A percentile compares a stretch with the other conserved stretches of the same genome.
Evolutionary conservation across 306 rosid species (phyloP).

Genomic region (Cicer arietinum): DNA sequence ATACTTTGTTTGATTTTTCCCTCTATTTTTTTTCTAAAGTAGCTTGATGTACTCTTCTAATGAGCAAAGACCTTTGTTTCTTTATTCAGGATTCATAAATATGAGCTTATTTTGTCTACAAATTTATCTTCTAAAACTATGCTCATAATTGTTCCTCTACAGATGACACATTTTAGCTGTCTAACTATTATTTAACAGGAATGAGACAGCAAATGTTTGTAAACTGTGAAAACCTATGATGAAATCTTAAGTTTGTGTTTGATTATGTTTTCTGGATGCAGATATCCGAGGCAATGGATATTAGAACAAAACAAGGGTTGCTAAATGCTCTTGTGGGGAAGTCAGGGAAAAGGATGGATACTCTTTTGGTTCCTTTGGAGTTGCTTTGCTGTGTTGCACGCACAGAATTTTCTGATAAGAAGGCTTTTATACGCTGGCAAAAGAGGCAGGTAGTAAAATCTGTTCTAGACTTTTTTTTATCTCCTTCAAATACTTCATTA

Average conservation of each 20-base stretch:
- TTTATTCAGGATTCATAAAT: slow-evolving; percentile 14
- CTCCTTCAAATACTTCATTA: slow-evolving; percentile 28
- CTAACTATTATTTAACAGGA: slow-evolving; percentile 26
- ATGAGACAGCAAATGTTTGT: slow-evolving; percentile 31
- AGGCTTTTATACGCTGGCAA: slow-evolving; percentile 94
- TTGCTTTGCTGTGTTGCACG: slow-evolving; percentile 86
- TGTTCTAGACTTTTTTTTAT: slow-evolving; percentile 33
- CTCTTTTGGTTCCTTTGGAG: slow-evolving; percentile 90
- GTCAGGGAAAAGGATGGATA: slow-evolving; percentile 96
- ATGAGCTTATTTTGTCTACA: slow-evolving; percentile 20
- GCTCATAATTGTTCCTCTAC: slow-evolving; percentile 29
- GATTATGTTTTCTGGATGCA: slow-evolving; percentile 47
- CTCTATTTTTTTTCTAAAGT: slow-evolving; percentile 16
- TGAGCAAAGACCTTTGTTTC: slow-evolving; percentile 17
- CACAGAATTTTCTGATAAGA: slow-evolving; percentile 96
- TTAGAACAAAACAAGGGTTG: slow-evolving; percentile 90
- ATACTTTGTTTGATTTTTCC: slow-evolving; percentile 39
- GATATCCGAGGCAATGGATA: slow-evolving; percentile 92
- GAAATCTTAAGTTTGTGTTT: slow-evolving; percentile 26
- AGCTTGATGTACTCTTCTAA: slow-evolving; percentile 4
- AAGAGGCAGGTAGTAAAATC: slow-evolving; percentile 85
- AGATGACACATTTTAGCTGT: slow-evolving; percentile 1
- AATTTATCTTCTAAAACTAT: slow-evolving; percentile 27
- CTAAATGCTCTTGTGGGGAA: slow-evolving; percentile 93
- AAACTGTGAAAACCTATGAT: slow-evolving; percentile 20